These are phyloP conservation scores for Omphalotus olearius DNA, from an alignment of 1,284 basidiomycete genomes.

Conservation along the genomic window DNA sequence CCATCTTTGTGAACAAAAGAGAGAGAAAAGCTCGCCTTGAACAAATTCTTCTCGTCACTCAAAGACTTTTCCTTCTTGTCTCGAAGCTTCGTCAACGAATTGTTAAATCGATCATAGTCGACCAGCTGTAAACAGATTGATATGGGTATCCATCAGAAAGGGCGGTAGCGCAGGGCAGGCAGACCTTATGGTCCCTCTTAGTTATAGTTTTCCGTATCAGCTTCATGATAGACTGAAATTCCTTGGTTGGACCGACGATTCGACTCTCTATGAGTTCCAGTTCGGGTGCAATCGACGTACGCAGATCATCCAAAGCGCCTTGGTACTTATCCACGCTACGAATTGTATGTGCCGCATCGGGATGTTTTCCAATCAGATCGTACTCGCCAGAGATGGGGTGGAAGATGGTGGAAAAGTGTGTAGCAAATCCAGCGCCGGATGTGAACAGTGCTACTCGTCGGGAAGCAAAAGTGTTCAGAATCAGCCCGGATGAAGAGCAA, in stretches of 20 bases:
- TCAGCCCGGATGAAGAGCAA: neutral
- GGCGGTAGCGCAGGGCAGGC: conserved; percentile 19
- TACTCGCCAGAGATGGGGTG: conserved; percentile 82
- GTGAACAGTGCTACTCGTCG: conserved; percentile 69
- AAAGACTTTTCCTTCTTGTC: conserved; percentile 97
- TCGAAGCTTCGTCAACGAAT: conserved; percentile 89
- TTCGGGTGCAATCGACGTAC: conserved; percentile 79
- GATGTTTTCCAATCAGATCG: conserved; percentile 76
- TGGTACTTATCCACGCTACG: conserved; percentile 73
- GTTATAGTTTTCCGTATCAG: conserved; percentile 90
- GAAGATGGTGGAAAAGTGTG: conserved; percentile 77
- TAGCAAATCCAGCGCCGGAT: conserved; percentile 72
- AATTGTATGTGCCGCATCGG: conserved; percentile 77
- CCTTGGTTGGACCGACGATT: conserved; percentile 84
- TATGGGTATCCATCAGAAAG: conserved; percentile 7
- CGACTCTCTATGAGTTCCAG: conserved; percentile 92
- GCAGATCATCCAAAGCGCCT: conserved; percentile 80
- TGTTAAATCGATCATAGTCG: conserved; percentile 97
- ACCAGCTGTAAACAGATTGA: conserved; percentile 51
- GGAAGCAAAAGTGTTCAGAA: neutral
- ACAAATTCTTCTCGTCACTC: conserved; percentile 91
- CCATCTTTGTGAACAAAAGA: neutral
- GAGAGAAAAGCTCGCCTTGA: conserved; percentile 67
- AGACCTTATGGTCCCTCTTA: conserved; percentile 94
- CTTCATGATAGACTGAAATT: conserved; percentile 86